Conservation (phyloP, 345 rosid species). For the Rhizophora mangle region DNA sequence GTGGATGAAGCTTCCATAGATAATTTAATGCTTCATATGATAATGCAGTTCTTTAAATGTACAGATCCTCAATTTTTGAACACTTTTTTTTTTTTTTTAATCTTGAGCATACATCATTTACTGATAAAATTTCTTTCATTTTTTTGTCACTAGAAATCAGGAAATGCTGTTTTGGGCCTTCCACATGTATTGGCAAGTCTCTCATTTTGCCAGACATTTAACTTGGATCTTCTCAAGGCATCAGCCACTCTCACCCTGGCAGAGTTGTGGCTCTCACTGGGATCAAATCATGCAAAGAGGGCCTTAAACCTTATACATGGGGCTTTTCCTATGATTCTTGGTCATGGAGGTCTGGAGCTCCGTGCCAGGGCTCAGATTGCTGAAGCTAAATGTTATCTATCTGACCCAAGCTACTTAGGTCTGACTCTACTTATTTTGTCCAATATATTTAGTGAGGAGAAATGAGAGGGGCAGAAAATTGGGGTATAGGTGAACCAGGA, state of each 20-base stretch:
- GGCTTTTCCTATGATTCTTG: conserved; percentile 83
- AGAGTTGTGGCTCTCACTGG: conserved; percentile 84
- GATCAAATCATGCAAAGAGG: conserved; percentile 78
- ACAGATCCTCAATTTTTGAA: too few relatives aligned
- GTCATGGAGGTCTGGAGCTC: conserved; percentile 95
- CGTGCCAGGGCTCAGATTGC: conserved; percentile 82
- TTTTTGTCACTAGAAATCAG: conserved; percentile 66
- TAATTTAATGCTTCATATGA: too few relatives aligned
- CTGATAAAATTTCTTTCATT: conserved; percentile 6
- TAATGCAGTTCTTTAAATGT: not conserved
- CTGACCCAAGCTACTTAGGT: conserved; percentile 86
- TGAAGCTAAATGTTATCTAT: conserved; percentile 86
- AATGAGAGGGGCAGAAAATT: too few relatives aligned
- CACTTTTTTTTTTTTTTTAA: not conserved
- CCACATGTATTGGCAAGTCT: conserved; percentile 93
- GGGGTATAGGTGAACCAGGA: too few relatives aligned
- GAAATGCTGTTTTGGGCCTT: conserved; percentile 89
- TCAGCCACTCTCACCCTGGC: conserved; percentile 89
- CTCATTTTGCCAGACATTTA: conserved; percentile 89
- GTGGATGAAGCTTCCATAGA: too few relatives aligned
- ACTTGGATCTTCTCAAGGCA: conserved; percentile 95
- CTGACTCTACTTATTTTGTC: not conserved
- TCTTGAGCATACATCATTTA: not conserved
- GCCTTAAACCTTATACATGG: conserved; percentile 67
- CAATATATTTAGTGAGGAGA: not conserved